phyloP scores from a whole-genome alignment of 2,329 filamentous ascomycete species.

The Curvularia spicifera region DNA sequence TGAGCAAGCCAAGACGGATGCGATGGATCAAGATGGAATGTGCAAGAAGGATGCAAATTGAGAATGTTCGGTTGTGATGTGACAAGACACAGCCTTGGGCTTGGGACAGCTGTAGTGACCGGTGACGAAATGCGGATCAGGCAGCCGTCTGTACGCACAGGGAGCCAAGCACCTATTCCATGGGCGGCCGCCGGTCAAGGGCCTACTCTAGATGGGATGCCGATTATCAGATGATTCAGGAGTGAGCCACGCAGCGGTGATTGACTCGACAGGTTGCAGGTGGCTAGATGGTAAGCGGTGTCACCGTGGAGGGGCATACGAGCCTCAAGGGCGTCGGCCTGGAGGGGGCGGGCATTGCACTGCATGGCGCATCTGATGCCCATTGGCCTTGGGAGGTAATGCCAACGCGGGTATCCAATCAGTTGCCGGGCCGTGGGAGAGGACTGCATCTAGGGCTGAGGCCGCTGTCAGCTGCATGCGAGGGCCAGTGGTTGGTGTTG shows the following conservation, averaged over 20 bases:
- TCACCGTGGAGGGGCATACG: constrained; percentile 18
- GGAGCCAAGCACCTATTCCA: constrained; percentile 8
- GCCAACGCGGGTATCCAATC: constrained; percentile 9
- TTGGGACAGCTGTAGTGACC: constrained; percentile 22
- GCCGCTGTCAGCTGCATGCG: constrained; percentile 23
- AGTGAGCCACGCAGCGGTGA: background rate
- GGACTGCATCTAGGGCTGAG: constrained; percentile 22
- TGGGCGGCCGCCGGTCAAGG: constrained; percentile 5
- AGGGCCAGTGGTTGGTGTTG: constrained; percentile 22
- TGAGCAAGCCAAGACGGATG: background rate
- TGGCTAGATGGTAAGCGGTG: constrained; percentile 10
- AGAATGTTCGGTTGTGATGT: background rate
- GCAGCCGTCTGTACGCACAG: constrained; percentile 15
- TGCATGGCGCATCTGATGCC: constrained; percentile 9
- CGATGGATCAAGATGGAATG: background rate
- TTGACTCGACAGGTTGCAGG: background rate
- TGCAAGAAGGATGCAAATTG: background rate
- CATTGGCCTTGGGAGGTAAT: constrained; percentile 16
- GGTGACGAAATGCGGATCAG: constrained; percentile 18
- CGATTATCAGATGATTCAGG: background rate
- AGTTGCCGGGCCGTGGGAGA: constrained; percentile 18
- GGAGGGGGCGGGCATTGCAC: constrained; percentile 3
- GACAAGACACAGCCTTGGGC: constrained; percentile 3
- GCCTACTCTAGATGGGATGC: background rate
- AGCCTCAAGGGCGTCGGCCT: constrained; percentile 14